Conservation (phyloP, 345 rosid species). For the Punica granatum region DNA sequence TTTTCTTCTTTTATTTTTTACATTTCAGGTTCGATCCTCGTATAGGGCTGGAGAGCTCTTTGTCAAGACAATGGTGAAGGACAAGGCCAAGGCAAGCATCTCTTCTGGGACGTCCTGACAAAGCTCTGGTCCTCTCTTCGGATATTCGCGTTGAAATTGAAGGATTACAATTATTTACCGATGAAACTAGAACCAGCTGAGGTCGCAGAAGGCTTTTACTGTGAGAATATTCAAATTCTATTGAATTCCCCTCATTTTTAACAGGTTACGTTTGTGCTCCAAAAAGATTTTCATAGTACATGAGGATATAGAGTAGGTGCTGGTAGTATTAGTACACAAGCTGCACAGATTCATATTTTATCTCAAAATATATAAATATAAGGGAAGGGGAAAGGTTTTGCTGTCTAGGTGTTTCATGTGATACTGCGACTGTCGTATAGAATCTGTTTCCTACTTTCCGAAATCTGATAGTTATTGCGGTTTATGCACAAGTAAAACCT, state of each 20-base stretch:
- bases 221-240: not conserved
- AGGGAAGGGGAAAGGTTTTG: too few species aligned
- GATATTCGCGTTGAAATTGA: too few species aligned
- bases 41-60: slow-evolving; percentile 95
- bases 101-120: slow-evolving; percentile 6
- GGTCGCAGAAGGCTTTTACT: not conserved
- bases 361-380: too few species aligned
- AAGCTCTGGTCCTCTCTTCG: not conserved
- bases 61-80: slow-evolving; percentile 88
- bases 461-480: too few species aligned
- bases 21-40: slow-evolving; percentile 79
- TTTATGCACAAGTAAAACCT: too few species aligned
- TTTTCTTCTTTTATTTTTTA: not conserved
- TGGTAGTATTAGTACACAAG: too few species aligned
- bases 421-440: too few species aligned
- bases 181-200: not conserved
- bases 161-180: too few species aligned
- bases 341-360: too few species aligned
- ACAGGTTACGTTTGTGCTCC: not conserved
- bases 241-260: not conserved
- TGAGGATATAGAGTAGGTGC: not conserved
- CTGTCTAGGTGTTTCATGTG: too few species aligned
- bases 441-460: too few species aligned
- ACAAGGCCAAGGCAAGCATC: slow-evolving; percentile 23
- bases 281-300: not conserved